phyloP scores from a whole-genome alignment of 148 eudicot genomes.

The Gaultheria prostrata region DNA sequence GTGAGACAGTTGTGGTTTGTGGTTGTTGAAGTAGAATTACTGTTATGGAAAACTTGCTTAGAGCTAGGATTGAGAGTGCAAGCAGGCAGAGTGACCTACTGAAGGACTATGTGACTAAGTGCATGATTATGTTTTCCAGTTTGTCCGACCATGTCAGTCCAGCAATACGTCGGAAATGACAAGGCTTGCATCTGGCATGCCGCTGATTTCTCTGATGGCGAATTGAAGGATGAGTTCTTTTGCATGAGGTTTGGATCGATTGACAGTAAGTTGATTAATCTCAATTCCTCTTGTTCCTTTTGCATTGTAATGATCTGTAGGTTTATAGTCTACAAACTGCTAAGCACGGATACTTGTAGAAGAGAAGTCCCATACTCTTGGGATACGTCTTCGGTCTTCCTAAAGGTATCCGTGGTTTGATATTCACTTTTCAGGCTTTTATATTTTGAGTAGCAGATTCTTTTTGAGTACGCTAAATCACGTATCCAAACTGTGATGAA shows the following conservation, averaged over 20 bases:
- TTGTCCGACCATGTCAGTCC: constrained; percentile 60
- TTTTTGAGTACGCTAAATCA: not conserved
- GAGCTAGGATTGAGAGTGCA: too few species aligned
- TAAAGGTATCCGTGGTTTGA: not conserved
- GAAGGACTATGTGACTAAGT: not conserved
- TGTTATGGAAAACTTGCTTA: too few species aligned
- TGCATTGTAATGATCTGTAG: not conserved
- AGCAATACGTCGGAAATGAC: constrained; percentile 80
- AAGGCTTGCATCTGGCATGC: constrained; percentile 94
- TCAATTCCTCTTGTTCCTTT: not conserved
- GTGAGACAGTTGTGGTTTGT: too few species aligned
- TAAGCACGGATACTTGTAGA: not conserved
- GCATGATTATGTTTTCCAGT: constrained; percentile 27
- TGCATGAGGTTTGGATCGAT: constrained; percentile 60
- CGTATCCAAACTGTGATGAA: not conserved
- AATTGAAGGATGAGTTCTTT: constrained; percentile 69
- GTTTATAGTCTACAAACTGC: not conserved
- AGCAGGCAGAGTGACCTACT: too few species aligned
- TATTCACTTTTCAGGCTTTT: not conserved
- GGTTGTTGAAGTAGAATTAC: too few species aligned
- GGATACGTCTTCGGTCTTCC: not conserved
- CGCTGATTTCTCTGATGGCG: constrained; percentile 72
- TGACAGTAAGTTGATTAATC: constrained; percentile 50
- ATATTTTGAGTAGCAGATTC: not conserved
- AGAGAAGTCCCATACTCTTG: not conserved